phyloP scores from a whole-genome alignment of 192 early-diverging fungal species.

The Allomyces arbusculus region DNA sequence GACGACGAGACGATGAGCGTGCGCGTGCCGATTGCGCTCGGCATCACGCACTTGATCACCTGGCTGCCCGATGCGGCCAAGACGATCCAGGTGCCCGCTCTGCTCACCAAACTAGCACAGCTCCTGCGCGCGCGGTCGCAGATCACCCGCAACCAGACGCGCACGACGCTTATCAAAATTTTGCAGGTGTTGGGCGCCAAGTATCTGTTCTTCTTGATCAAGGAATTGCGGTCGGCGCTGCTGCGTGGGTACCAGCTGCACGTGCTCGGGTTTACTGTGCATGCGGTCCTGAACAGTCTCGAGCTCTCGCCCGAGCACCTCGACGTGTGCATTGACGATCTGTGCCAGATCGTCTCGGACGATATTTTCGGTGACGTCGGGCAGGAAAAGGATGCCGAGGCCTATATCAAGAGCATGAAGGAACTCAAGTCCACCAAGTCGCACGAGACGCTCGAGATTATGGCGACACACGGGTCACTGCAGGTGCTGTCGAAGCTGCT shows the following conservation, averaged over 20 bases:
- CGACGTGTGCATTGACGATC: conserved; percentile 51
- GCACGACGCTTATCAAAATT: conserved; percentile 76
- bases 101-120: conserved; percentile 72
- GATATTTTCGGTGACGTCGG: conserved; percentile 87
- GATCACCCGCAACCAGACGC: conserved; percentile 60
- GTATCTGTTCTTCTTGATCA: conserved; percentile 76
- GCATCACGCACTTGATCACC: conserved; percentile 63
- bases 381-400: conserved; percentile 74
- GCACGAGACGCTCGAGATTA: conserved; percentile 68
- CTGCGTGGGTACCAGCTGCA: conserved; percentile 75
- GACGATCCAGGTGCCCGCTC: conserved; percentile 59
- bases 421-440: conserved; percentile 74
- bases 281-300: conserved; percentile 56
- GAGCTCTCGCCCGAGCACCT: conserved; percentile 40
- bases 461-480: conserved; percentile 50
- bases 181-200: conserved; percentile 54
- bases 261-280: conserved; percentile 84
- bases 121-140: conserved; percentile 65
- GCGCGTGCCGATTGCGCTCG: conserved; percentile 70
- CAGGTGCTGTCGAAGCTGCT: conserved; percentile 47
- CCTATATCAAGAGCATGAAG: conserved; percentile 69
- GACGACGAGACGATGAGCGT: conserved; percentile 53
- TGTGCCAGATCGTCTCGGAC: conserved; percentile 53
- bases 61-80: conserved; percentile 54
- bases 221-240: conserved; percentile 57